Conservation (phyloP, 1,284 basidiomycete genomes). For the Mycena sp. region DNA sequence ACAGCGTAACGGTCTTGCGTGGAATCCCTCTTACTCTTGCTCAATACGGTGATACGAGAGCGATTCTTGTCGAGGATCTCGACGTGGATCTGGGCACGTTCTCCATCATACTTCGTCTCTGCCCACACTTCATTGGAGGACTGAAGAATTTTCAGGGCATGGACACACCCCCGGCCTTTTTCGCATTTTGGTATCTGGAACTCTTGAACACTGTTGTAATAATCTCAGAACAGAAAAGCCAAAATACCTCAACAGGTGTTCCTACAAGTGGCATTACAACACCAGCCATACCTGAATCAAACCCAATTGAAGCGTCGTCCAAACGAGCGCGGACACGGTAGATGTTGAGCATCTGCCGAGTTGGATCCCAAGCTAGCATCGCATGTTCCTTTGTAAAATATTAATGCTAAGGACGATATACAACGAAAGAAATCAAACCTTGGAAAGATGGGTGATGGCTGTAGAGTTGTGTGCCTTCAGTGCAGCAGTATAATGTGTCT, state of each 20-base stretch:
- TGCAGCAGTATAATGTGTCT: constrained; percentile 57
- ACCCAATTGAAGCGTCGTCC: constrained; percentile 63
- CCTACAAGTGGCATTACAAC: constrained; percentile 59
- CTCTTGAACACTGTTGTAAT: background rate
- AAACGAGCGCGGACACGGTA: constrained; percentile 66
- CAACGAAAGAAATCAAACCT: constrained; percentile 30
- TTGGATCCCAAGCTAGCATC: constrained; percentile 78
- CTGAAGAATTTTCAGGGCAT: constrained; percentile 63
- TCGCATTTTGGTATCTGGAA: constrained; percentile 81
- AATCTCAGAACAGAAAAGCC: background rate
- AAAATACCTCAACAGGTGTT: constrained; percentile 55
- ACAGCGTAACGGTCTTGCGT: constrained; percentile 76
- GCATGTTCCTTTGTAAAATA: constrained; percentile 53
- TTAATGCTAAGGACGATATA: background rate
- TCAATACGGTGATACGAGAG: constrained; percentile 77
- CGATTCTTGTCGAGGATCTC: constrained; percentile 50
- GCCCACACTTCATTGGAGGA: constrained; percentile 69
- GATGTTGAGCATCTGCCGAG: constrained; percentile 60
- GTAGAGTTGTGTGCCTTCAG: constrained; percentile 65
- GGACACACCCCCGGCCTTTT: constrained; percentile 69
- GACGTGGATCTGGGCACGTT: constrained; percentile 89
- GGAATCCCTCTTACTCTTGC: constrained; percentile 85
- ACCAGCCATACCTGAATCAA: constrained; percentile 52
- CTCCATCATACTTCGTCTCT: constrained; percentile 93
- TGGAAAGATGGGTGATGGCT: constrained; percentile 63